These are phyloP conservation scores for Sanguinoderma infundibulare DNA, from an alignment of 1,284 basidiomycete genomes.

Conservation along the genomic window DNA sequence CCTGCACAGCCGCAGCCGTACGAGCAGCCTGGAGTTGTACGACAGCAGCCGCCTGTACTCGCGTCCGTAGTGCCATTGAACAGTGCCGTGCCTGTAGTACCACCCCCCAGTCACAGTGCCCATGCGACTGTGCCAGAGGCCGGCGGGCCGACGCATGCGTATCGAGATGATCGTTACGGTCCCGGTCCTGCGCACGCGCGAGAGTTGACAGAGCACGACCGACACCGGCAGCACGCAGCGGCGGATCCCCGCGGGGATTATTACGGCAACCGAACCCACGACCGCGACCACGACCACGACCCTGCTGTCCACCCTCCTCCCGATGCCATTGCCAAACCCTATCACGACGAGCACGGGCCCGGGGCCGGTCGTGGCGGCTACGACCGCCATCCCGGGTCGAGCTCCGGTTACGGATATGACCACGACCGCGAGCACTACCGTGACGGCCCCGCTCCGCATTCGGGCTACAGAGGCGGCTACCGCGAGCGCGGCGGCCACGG, in stretches of 20 bases:
- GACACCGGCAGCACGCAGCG: conserved; percentile 25
- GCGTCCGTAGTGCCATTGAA: conserved; percentile 38
- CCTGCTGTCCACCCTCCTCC: neutral
- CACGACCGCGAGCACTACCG: neutral
- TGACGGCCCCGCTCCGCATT: neutral
- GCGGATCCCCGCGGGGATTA: conserved; percentile 40
- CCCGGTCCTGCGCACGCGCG: conserved; percentile 26
- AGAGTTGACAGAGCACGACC: conserved; percentile 42
- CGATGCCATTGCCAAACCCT: conserved; percentile 42
- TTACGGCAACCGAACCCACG: conserved; percentile 40
- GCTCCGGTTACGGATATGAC: neutral
- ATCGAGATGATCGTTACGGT: conserved; percentile 50
- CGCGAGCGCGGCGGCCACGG: conserved; percentile 52
- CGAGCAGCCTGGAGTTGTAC: conserved; percentile 28
- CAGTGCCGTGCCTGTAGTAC: conserved; percentile 37
- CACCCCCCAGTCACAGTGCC: conserved; percentile 25
- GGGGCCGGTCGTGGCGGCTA: conserved; percentile 40
- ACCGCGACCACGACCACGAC: neutral
- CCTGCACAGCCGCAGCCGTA: conserved; percentile 36
- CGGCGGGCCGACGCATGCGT: conserved; percentile 40
- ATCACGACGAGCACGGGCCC: conserved; percentile 38
- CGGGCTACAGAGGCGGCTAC: conserved; percentile 41
- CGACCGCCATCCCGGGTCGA: neutral
- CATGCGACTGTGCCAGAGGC: neutral
- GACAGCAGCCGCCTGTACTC: conserved; percentile 27